phyloP scores from a whole-genome alignment of 2,329 filamentous ascomycete genomes.

The Fusarium torreyae region DNA sequence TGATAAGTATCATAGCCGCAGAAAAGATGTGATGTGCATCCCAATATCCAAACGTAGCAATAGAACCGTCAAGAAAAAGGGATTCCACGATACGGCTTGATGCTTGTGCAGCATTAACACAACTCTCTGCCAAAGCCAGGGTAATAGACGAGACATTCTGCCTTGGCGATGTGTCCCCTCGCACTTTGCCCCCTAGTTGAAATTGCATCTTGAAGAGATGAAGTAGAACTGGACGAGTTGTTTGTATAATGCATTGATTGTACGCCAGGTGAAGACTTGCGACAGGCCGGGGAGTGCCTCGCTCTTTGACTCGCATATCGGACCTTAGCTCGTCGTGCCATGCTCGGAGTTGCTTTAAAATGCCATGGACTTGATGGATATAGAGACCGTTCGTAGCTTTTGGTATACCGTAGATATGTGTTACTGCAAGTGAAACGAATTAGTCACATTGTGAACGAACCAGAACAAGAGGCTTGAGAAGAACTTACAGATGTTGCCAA shows the following conservation, averaged over 20 bases:
- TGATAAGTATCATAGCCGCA: constrained; percentile 51
- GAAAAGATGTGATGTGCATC: constrained; percentile 55
- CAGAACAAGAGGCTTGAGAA: fast-evolving
- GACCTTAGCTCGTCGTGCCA: constrained; percentile 50
- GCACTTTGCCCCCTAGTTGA: constrained; percentile 32
- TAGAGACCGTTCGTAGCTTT: constrained; percentile 50
- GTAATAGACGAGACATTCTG: constrained; percentile 53
- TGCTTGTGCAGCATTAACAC: constrained; percentile 52
- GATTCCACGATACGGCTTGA: constrained; percentile 49
- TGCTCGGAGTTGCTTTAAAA: constrained; percentile 49
- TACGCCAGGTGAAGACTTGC: constrained; percentile 53
- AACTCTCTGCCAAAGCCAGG: constrained; percentile 52
- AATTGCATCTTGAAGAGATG: constrained; percentile 53
- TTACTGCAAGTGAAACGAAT: constrained; percentile 15
- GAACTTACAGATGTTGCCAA: constrained; percentile 48
- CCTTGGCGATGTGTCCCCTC: constrained; percentile 11
- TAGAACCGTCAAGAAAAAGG: constrained; percentile 40
- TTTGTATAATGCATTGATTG: constrained; percentile 56
- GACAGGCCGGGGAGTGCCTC: constrained; percentile 45
- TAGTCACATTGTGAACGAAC: not conserved
- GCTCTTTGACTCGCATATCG: constrained; percentile 47
- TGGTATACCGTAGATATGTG: constrained; percentile 51
- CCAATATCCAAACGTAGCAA: constrained; percentile 54
- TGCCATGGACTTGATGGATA: constrained; percentile 50
- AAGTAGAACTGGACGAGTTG: constrained; percentile 51